These are phyloP conservation scores for Leishmania turanica DNA, from an alignment of 208 protist species.

Conservation along the genomic window DNA sequence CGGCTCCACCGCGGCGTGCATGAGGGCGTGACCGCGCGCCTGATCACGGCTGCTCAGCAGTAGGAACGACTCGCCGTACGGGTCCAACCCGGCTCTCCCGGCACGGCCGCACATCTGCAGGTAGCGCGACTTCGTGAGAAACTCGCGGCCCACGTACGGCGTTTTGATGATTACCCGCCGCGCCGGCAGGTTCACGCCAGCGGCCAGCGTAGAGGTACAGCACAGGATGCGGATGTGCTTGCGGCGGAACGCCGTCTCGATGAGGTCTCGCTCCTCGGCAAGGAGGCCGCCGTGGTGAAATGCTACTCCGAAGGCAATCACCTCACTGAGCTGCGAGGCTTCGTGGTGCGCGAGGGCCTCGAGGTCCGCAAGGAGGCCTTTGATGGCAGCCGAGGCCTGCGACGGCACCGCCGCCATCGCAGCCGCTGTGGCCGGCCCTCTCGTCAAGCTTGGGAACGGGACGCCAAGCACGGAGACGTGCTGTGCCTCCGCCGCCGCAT, in stretches of 20 bases:
- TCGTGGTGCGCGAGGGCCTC: constrained; percentile 39
- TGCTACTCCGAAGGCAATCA: constrained; percentile 80
- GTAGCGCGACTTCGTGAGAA: constrained; percentile 77
- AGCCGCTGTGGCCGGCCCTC: not conserved
- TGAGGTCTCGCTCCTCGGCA: constrained; percentile 75
- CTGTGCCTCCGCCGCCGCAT: not conserved
- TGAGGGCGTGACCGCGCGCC: constrained; percentile 43
- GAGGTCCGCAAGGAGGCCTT: constrained; percentile 50
- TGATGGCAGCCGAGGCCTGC: constrained; percentile 22
- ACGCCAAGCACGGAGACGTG: constrained; percentile 10
- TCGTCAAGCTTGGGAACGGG: not conserved
- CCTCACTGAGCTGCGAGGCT: constrained; percentile 41
- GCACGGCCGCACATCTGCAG: constrained; percentile 87
- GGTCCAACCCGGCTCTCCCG: constrained; percentile 77
- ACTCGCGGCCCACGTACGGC: constrained; percentile 68
- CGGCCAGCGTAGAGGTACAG: constrained; percentile 93
- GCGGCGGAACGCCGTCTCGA: constrained; percentile 81
- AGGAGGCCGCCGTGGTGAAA: constrained; percentile 92
- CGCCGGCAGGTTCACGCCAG: constrained; percentile 94
- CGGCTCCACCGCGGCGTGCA: constrained; percentile 48
- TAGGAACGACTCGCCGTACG: constrained; percentile 87
- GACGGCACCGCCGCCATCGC: constrained; percentile 22
- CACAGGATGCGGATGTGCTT: constrained; percentile 80
- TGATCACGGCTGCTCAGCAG: constrained; percentile 55
- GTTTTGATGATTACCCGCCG: constrained; percentile 88